phyloP scores from a whole-genome alignment of 768 basidiomycete species.

The Lenzites betulinus region DNA sequence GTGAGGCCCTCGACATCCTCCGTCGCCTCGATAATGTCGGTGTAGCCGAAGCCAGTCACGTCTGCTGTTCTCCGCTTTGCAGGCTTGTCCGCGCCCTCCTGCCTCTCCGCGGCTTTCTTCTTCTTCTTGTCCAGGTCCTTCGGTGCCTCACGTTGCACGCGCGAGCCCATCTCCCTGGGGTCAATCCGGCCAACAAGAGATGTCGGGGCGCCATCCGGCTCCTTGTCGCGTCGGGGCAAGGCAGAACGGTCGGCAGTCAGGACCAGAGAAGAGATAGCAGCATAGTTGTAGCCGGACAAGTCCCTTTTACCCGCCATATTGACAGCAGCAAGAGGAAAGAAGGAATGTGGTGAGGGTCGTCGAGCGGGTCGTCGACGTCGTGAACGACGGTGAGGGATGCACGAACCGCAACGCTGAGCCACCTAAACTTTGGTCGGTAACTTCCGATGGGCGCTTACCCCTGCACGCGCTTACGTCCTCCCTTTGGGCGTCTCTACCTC shows the following conservation, averaged over 20 bases:
- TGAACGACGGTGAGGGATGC: constrained; percentile 15
- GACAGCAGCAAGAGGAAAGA: not conserved
- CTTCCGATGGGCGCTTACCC: constrained; percentile 1
- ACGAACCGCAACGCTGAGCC: not conserved
- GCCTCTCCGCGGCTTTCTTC: constrained; percentile 71
- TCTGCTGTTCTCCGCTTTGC: constrained; percentile 61
- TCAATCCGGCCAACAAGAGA: constrained; percentile 90
- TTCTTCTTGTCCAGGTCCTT: constrained; percentile 94
- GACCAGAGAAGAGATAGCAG: constrained; percentile 91
- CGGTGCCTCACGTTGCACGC: constrained; percentile 78
- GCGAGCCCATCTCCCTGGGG: constrained; percentile 90
- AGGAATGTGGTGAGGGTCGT: not conserved
- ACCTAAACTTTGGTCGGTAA: constrained; percentile 13
- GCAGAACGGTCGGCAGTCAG: constrained; percentile 86
- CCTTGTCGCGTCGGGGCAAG: constrained; percentile 86
- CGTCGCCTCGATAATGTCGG: constrained; percentile 93
- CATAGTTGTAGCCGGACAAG: constrained; percentile 93
- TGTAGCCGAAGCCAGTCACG: constrained; percentile 70
- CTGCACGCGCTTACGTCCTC: not conserved
- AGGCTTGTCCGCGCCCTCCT: constrained; percentile 60
- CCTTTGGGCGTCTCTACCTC: not conserved
- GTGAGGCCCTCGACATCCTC: constrained; percentile 90
- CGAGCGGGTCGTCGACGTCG: constrained; percentile 18
- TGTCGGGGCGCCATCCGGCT: constrained; percentile 95
- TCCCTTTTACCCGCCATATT: constrained; percentile 66